phyloP scores from a whole-genome alignment of 1,139 yeast genomes.

The Kodamaea derodonti region DNA sequence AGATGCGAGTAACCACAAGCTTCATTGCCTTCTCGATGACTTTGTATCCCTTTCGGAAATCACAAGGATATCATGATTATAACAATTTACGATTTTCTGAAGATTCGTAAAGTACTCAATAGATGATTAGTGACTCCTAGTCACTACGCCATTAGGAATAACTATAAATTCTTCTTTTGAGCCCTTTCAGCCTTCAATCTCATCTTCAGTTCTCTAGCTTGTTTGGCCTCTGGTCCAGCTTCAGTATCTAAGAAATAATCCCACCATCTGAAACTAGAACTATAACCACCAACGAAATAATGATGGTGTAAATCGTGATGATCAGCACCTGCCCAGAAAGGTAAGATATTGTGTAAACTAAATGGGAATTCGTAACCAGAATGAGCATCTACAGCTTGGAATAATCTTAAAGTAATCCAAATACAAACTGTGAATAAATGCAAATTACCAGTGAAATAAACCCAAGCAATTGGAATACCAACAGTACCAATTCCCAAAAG shows the following conservation, averaged over 20 bases:
- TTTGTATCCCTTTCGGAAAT: no score
- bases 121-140: no score
- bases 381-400: slow-evolving; percentile 48
- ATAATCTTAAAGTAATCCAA: slow-evolving; percentile 43
- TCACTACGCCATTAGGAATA: no score
- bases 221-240: slow-evolving; percentile 43
- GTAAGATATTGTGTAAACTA: slow-evolving; percentile 43
- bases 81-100: no score
- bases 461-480: slow-evolving; percentile 44
- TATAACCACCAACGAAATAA: slow-evolving; percentile 43
- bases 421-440: slow-evolving; percentile 42
- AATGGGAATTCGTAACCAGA: slow-evolving; percentile 49
- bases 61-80: no score
- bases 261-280: slow-evolving; percentile 48
- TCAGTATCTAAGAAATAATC: slow-evolving; percentile 41
- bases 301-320: slow-evolving; percentile 50
- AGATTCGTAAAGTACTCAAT: no score
- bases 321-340: slow-evolving; percentile 52
- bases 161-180: slow-evolving; percentile 17
- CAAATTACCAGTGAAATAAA: slow-evolving; percentile 32
- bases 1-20: no score
- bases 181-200: slow-evolving; percentile 28
- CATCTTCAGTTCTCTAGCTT: slow-evolving; percentile 34
- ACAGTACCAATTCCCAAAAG: slow-evolving; percentile 46
- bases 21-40: no score